These are phyloP conservation scores for Solanum hybrid DNA, from an alignment of 305 asterid species.

Conservation along the genomic window DNA sequence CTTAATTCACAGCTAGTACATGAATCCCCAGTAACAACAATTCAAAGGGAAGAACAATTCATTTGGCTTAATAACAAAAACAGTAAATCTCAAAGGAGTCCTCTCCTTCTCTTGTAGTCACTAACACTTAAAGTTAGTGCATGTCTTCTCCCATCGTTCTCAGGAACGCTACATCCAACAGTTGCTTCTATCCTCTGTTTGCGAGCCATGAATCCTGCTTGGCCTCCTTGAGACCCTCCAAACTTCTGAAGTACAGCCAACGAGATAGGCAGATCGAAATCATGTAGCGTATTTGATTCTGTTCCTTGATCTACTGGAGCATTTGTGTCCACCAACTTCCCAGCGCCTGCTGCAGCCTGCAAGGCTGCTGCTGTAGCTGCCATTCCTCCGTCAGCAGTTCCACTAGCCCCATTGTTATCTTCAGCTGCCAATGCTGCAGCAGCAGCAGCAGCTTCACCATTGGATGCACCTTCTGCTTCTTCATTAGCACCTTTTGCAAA, in stretches of 20 bases:
- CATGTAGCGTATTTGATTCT: conserved; percentile 50
- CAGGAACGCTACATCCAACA: conserved; percentile 66
- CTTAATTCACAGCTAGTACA: not conserved
- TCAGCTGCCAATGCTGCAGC: conserved; percentile 19
- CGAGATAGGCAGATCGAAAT: conserved; percentile 69
- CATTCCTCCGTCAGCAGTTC: conserved; percentile 31
- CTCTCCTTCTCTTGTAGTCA: conserved; percentile 91
- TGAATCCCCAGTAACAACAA: not conserved
- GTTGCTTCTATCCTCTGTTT: conserved; percentile 87
- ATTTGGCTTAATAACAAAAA: not conserved
- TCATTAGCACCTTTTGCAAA: conserved; percentile 38
- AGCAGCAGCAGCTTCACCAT: conserved; percentile 27
- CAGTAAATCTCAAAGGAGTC: conserved; percentile 48
- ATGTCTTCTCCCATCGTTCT: conserved; percentile 86
- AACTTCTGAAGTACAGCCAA: conserved; percentile 65
- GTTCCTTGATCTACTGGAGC: conserved; percentile 91
- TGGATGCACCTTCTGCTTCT: conserved; percentile 28
- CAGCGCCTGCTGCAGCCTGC: conserved; percentile 81
- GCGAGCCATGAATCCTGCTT: conserved; percentile 82
- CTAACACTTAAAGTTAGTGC: conserved; percentile 77
- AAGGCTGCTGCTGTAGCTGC: conserved; percentile 68
- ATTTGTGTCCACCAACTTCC: conserved; percentile 76
- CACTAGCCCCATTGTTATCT: conserved; percentile 17
- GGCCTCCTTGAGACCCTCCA: conserved; percentile 81
- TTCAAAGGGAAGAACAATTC: not conserved